A percentile compares a stretch with the other conserved stretches of the same genome.
Conservation (phyloP, 345 rosid genomes). For the Citrus cavaleriei region DNA sequence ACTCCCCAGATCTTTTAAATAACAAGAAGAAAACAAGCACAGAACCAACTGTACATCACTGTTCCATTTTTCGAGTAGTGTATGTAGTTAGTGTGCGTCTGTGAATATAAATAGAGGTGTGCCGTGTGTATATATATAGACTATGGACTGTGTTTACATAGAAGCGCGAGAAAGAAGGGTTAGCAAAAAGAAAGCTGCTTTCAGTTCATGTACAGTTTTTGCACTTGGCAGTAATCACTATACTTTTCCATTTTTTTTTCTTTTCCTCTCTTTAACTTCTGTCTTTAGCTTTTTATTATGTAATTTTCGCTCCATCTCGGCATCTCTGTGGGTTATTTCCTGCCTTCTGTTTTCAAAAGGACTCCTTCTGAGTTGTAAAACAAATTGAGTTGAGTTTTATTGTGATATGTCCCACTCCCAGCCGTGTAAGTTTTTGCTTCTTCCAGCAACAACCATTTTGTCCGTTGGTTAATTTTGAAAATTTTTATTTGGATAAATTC, state of each 20-base stretch:
- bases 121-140: no score
- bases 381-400: not conserved
- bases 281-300: not conserved
- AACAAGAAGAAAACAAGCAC: not conserved
- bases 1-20: slow-evolving; percentile 18
- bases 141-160: not conserved
- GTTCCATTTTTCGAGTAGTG: not conserved
- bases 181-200: not conserved
- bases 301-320: no score
- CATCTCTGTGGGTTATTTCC: not conserved
- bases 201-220: not conserved
- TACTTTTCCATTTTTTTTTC: not conserved
- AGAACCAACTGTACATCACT: not conserved
- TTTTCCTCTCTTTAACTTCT: not conserved
- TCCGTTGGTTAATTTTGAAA: not conserved
- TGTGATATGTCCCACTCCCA: not conserved
- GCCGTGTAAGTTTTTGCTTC: no score
- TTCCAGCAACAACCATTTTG: not conserved
- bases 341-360: not conserved
- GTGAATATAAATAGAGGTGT: not conserved
- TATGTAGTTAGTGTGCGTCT: not conserved
- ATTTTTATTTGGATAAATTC: not conserved
- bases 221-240: not conserved
- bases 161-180: not conserved
- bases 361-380: not conserved